These are phyloP conservation scores for Euryodendron excelsum DNA, from an alignment of 148 eudicot genomes.

Conservation along the genomic window DNA sequence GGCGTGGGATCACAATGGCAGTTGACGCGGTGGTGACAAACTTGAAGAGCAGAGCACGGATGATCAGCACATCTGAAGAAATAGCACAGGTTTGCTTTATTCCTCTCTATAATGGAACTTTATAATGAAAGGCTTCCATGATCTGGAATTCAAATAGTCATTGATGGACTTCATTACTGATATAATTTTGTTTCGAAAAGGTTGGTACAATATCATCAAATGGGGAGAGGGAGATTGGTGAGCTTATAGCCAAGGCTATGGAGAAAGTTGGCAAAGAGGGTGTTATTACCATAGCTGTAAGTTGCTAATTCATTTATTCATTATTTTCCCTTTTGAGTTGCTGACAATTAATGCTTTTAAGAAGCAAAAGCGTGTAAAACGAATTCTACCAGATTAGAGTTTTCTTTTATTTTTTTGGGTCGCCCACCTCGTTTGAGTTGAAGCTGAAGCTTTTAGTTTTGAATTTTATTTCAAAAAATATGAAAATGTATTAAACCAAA, in stretches of 20 bases:
- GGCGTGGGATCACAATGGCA: background rate
- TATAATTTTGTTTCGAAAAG: slow-evolving; percentile 18
- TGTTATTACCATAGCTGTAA: slow-evolving; percentile 42
- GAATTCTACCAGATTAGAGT: background rate
- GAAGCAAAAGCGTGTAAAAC: background rate
- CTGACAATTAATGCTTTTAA: too few species aligned
- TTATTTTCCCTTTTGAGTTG: too few species aligned
- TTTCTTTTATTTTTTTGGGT: background rate
- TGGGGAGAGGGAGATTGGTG: slow-evolving; percentile 56
- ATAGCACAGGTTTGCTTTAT: background rate
- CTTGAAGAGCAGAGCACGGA: background rate
- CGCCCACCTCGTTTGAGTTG: background rate
- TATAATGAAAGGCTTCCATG: background rate
- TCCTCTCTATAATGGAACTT: too few species aligned
- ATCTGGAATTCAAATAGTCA: background rate
- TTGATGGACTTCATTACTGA: background rate
- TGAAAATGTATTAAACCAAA: too few species aligned
- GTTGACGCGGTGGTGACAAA: slow-evolving; percentile 15
- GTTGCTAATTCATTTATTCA: slow-evolving; percentile 1
- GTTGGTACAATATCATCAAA: slow-evolving; percentile 52
- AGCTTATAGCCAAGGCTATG: slow-evolving; percentile 63
- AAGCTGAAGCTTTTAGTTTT: background rate
- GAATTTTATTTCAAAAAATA: background rate
- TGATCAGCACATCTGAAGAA: background rate
- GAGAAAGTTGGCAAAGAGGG: slow-evolving; percentile 61